Evolutionary conservation across 257 asterid species (phyloP).

Genomic region (Przewalskia tangutica): DNA sequence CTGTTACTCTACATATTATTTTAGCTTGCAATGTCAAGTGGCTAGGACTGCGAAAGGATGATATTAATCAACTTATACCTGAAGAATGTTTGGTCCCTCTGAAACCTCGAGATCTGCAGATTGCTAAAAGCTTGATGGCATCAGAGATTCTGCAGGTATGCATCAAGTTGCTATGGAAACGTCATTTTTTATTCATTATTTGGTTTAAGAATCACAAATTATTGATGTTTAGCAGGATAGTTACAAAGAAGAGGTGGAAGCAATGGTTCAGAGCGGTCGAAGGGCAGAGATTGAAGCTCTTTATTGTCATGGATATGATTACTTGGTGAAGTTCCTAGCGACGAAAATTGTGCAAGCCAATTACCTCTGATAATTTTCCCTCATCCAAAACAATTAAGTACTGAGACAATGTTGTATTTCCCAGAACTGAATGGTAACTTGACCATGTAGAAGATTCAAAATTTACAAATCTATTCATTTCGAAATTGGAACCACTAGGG

Average conservation of each 20-base stretch:
- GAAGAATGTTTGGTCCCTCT: slow-evolving; percentile 59
- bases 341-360: slow-evolving; percentile 69
- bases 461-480: background rate
- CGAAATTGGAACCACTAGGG: no score
- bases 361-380: slow-evolving; percentile 20
- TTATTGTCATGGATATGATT: slow-evolving; percentile 70
- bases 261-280: slow-evolving; percentile 54
- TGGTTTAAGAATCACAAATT: background rate
- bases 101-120: slow-evolving; percentile 64
- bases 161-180: background rate
- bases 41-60: slow-evolving; percentile 86
- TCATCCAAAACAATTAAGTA: background rate
- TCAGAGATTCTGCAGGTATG: slow-evolving; percentile 64
- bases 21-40: slow-evolving; percentile 87
- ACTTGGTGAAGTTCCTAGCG: slow-evolving; percentile 52
- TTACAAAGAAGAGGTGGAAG: slow-evolving; percentile 68
- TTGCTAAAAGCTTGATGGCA: slow-evolving; percentile 62
- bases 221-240: slow-evolving; percentile 31
- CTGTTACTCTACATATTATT: background rate
- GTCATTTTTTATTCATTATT: background rate
- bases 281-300: slow-evolving; percentile 95
- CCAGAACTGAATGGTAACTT: background rate
- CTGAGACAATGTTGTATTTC: background rate
- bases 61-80: slow-evolving; percentile 55
- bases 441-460: background rate